Evolutionary conservation across 352 stramenopile genomes (phyloP).

Genomic region (Pilasporangium apinafurcum): DNA sequence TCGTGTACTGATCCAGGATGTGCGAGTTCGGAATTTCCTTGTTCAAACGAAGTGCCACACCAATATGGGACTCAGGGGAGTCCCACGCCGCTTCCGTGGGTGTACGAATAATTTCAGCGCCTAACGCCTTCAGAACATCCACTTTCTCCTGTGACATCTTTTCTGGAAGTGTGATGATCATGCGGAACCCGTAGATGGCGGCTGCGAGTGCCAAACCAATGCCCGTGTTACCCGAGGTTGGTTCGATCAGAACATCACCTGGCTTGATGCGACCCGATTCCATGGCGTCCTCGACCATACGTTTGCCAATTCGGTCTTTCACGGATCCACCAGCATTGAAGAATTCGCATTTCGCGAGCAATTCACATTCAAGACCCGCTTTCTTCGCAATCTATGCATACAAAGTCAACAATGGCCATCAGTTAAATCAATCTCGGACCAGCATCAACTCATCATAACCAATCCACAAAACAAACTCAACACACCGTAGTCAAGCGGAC

Average conservation of each 20-base stretch:
- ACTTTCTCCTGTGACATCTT: slow-evolving; percentile 98
- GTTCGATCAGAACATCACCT: slow-evolving; percentile 93
- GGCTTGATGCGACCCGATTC: slow-evolving; percentile 78
- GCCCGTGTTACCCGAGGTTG: slow-evolving; percentile 95
- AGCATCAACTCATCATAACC: background rate
- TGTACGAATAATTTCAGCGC: slow-evolving; percentile 95
- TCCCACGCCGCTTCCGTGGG: slow-evolving; percentile 94
- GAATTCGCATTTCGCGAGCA: slow-evolving; percentile 94
- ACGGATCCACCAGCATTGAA: slow-evolving; percentile 91
- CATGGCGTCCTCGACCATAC: slow-evolving; percentile 90
- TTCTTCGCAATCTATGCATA: slow-evolving; percentile 58
- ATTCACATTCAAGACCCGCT: slow-evolving; percentile 76
- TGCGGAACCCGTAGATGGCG: slow-evolving; percentile 95
- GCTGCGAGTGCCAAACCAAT: slow-evolving; percentile 97
- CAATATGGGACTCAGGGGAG: slow-evolving; percentile 94
- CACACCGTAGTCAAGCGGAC: slow-evolving; percentile 86
- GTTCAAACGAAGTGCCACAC: slow-evolving; percentile 90
- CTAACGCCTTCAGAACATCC: slow-evolving; percentile 94
- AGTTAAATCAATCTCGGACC: too few relatives aligned
- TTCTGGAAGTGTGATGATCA: slow-evolving; percentile 91
- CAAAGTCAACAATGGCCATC: too few relatives aligned
- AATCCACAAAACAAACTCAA: background rate
- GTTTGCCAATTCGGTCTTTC: slow-evolving; percentile 83
- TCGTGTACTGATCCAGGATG: slow-evolving; percentile 97
- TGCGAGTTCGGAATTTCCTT: slow-evolving; percentile 93